A percentile compares a stretch with the other conserved stretches of the same genome.
phyloP scores from a whole-genome alignment of 441 rosid genomes.

The Pelargonium australe region DNA sequence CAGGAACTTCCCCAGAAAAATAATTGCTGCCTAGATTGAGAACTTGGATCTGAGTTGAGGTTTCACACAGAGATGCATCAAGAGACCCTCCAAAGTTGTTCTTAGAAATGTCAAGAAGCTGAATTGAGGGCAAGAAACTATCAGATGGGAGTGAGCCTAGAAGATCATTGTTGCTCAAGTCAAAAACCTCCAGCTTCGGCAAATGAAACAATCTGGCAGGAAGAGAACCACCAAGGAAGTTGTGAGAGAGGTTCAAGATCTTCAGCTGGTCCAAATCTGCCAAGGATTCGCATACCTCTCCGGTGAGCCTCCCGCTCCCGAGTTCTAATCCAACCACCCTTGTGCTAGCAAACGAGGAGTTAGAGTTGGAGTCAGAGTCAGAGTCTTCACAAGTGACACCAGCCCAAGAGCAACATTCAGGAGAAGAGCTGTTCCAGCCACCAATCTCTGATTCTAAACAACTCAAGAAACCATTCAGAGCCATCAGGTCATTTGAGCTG shows the following conservation, averaged over 20 bases:
- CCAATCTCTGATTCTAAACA: no score
- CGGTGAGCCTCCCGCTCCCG: slow-evolving; percentile 23
- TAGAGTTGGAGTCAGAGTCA: slow-evolving; percentile 5
- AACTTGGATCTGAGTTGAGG: slow-evolving; percentile 35
- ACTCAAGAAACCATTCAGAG: no score
- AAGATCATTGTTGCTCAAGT: slow-evolving; percentile 53
- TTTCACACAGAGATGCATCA: slow-evolving; percentile 37
- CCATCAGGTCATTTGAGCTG: no score
- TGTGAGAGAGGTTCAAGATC: slow-evolving; percentile 37
- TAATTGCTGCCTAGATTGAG: slow-evolving; percentile 9
- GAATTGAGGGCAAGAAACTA: slow-evolving; percentile 38
- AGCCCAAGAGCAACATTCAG: slow-evolving; percentile 54
- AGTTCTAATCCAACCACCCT: slow-evolving; percentile 29
- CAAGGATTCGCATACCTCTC: slow-evolving; percentile 22
- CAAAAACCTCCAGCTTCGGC: slow-evolving; percentile 36
- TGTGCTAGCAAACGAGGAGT: slow-evolving; percentile 33
- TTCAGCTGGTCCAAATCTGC: slow-evolving; percentile 29
- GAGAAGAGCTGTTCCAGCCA: slow-evolving; percentile 10
- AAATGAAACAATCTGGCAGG: slow-evolving; percentile 44
- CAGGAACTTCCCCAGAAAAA: slow-evolving; percentile 2
- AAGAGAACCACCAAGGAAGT: slow-evolving; percentile 35
- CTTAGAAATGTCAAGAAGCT: slow-evolving; percentile 37
- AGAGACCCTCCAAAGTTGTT: slow-evolving; percentile 41
- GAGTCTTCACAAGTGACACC: slow-evolving; percentile 45
- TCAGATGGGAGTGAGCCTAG: slow-evolving; percentile 35